Conservation (phyloP, 2,329 filamentous ascomycete species). For the Macrophomina pseudophaseolina region DNA sequence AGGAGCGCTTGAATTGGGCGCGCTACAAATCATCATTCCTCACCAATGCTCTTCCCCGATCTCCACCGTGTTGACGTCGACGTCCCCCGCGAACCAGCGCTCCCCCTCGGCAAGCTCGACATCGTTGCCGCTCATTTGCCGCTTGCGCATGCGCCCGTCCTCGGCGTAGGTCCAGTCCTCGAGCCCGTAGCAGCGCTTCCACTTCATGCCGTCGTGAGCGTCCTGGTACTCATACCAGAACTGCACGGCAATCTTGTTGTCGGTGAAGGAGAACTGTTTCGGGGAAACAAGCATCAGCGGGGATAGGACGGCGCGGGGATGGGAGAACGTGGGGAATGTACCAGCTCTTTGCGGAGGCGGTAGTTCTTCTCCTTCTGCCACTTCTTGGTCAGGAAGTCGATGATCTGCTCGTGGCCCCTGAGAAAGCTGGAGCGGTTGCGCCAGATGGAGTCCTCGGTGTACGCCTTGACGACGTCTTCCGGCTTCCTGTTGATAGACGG, state of each 20-base stretch:
- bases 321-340: neutral
- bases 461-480: conserved; percentile 68
- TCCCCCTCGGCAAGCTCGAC: conserved; percentile 65
- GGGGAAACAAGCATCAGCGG: neutral
- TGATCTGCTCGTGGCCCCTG: conserved; percentile 69
- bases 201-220: conserved; percentile 65
- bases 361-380: conserved; percentile 77
- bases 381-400: conserved; percentile 71
- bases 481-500: conserved; percentile 61
- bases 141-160: conserved; percentile 73
- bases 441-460: conserved; percentile 80
- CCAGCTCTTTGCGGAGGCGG: conserved; percentile 76
- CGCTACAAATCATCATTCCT: neutral
- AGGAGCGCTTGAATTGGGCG: neutral
- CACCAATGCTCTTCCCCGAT: conserved; percentile 73
- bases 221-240: conserved; percentile 90
- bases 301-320: neutral
- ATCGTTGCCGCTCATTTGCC: conserved; percentile 78
- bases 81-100: conserved; percentile 72
- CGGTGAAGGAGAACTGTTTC: conserved; percentile 69
- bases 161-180: conserved; percentile 79
- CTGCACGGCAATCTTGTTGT: conserved; percentile 82
- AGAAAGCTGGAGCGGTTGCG: conserved; percentile 77
- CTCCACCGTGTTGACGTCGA: conserved; percentile 70
- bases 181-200: conserved; percentile 87